Base-by-base conservation (phyloP, 2,329 filamentous ascomycete species). In the Coleophoma cylindrospora region DNA sequence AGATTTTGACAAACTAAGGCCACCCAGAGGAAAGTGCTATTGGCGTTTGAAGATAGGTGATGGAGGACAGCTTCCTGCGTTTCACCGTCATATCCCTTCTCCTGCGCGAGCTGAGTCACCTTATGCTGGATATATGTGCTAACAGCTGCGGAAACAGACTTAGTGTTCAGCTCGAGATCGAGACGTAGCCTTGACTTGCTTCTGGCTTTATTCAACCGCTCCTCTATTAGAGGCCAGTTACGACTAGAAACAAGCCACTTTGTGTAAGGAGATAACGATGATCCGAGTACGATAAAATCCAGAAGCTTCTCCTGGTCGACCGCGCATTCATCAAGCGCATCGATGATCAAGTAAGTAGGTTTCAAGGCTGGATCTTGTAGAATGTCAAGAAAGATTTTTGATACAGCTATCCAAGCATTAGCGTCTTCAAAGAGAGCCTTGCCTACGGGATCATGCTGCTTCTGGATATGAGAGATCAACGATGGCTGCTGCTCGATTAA, bases 241-340 rank as follows among this genome's bases (percentile, higher is more conserved):
- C n/a, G n/a, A n/a, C n/a, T n/a, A n/a, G n/a, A n/a, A n/a, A 73
- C 52, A 14, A 77, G 50, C 67, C 70, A 75, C 53, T 72, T 77
- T 2, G 67, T 57, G 4, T 50, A 40, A 36, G 59, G 32, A 48
- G 50, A 56, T 46, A 32, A 15, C 1, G 51, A 48, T 13, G 55
- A 62, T 0, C 43, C 53, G 22, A 61, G 47, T 14, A 57, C 47
- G 44, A 74, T 65, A 12, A 73, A 52, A 0, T 65, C 43, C 10
- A 76, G 57, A 3, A 76, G 67, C 34, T 63, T 43, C 0, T 43
- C 5, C 17, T 57, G 51, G 36, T 57, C 64, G 9, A 36, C 40
- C 13, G 43, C 50, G 53, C 71, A 75, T 55, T 77, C 73, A 50
- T 79, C 73, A 1, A 77, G 68, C 1, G 72, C 74, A 57, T 77